Base-by-base conservation (phyloP, 768 basidiomycete species). In the Psilocybe cyanescens region DNA sequence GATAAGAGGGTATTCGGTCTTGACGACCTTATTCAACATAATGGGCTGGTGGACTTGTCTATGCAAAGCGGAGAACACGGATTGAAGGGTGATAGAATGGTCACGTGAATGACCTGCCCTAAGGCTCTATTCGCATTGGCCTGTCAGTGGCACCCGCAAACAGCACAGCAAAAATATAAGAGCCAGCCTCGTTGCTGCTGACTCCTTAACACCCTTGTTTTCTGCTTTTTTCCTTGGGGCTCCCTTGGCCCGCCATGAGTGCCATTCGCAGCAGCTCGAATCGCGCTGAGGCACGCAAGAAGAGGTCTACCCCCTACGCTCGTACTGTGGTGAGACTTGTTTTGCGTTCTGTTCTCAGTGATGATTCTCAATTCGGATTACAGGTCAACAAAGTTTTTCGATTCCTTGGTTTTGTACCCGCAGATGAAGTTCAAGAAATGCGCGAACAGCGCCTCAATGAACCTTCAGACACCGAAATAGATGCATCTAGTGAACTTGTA, bases 1-100 rank as follows among this genome's bases (percentile, higher is more conserved):
- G 78, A 99, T 92, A 76, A 97, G 88, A 51, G 95, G 95, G 78
- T 87, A 97, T 28, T 88, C 87, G 44, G 90, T 86, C 70, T 78
- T 72, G 57, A 81, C 74, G 60, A 79, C 71, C 71, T 82, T 83
- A 63, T 75, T 72, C 54, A 85, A 83, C 83, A 85, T 84, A 63
- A 74, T 77, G 56, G 60, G 55, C 29, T 84, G 63, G 73, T 76
- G 50, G 60, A 54, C 29, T 58, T 61, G 57, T 51, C 59, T 44
- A 19, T 17, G 45, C 45, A 45, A 52, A 44, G 67, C 64, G 55
- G 54, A 57, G 47, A 45, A 66, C 64, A 67, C 65, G 64, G 71
- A 71, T 7, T 16, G 41, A 39, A 11, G 47, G 59, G 24, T 24
- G 24, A 24, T 24, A 57, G 37, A 11, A 28, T 16, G 4, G 49